Evolutionary conservation across 192 early-diverging fungal genomes (phyloP).

Genomic region (Podila verticillata): DNA sequence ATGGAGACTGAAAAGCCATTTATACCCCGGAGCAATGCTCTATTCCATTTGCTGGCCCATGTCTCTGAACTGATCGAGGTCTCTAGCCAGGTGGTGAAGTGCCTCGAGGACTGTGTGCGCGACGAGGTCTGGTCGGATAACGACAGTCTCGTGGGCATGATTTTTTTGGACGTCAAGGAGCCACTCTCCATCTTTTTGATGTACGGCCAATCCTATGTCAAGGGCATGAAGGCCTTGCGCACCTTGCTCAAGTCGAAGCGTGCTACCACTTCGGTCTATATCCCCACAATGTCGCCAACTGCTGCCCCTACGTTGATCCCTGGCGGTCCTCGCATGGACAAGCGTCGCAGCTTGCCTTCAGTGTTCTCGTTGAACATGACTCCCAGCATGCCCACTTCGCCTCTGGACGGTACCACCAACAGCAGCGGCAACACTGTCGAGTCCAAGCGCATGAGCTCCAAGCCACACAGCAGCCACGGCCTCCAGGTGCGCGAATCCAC

Average conservation of each 20-base stretch:
- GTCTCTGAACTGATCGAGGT: conserved; percentile 20
- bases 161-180: conserved; percentile 48
- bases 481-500: not conserved
- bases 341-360: conserved; percentile 30
- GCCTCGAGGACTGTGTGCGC: conserved; percentile 34
- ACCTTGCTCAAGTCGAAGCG: conserved; percentile 41
- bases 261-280: not conserved
- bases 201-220: conserved; percentile 51
- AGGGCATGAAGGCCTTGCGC: conserved; percentile 47
- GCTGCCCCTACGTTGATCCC: not conserved
- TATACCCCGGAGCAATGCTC: conserved; percentile 40
- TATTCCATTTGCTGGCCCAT: conserved; percentile 39
- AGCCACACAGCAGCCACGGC: conserved; percentile 23
- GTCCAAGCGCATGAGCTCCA: not conserved
- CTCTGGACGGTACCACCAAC: not conserved
- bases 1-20: conserved; percentile 41
- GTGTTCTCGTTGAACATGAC: conserved; percentile 23
- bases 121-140: conserved; percentile 47
- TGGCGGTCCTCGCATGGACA: conserved; percentile 24
- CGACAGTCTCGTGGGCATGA: conserved; percentile 28
- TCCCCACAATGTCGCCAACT: not conserved
- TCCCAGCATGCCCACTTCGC: not conserved
- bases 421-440: not conserved
- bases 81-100: conserved; percentile 13
- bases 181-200: conserved; percentile 45